phyloP scores from a whole-genome alignment of 306 rosid species.

The Dalbergia cultrata region DNA sequence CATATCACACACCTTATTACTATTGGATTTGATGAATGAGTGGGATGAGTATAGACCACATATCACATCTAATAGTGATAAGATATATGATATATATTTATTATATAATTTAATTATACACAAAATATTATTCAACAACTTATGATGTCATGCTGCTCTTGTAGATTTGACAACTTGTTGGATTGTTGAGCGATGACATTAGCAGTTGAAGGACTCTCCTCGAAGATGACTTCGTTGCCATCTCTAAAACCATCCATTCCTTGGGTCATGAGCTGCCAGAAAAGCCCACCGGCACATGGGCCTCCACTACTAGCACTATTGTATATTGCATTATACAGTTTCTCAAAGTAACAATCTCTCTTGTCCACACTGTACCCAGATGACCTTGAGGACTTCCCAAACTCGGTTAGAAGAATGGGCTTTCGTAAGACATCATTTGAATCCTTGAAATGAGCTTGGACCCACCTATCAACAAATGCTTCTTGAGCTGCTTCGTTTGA shows the following conservation, averaged over 20 bases:
- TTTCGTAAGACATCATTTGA: conserved; percentile 24
- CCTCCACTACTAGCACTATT: conserved; percentile 33
- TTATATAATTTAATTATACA: not conserved
- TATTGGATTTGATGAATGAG: too few relatives aligned
- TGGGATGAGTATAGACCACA: too few relatives aligned
- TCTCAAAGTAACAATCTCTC: conserved; percentile 44
- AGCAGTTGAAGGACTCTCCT: conserved; percentile 47
- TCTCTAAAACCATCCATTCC: conserved; percentile 37
- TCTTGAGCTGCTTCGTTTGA: conserved; percentile 34
- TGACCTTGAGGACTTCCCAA: conserved; percentile 53
- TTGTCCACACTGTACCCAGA: conserved; percentile 27
- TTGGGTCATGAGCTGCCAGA: conserved; percentile 51
- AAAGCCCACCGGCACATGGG: conserved; percentile 47
- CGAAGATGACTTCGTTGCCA: conserved; percentile 45
- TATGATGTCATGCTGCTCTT: not conserved
- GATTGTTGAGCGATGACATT: conserved; percentile 44
- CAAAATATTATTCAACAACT: not conserved
- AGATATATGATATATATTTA: too few relatives aligned
- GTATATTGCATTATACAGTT: conserved; percentile 30
- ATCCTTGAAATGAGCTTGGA: conserved; percentile 43
- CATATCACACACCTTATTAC: too few relatives aligned
- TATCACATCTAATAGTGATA: too few relatives aligned
- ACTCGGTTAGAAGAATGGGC: conserved; percentile 49
- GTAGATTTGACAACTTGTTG: conserved; percentile 15
- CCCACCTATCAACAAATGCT: conserved; percentile 50